These are phyloP conservation scores for Trichosphaerium sp. DNA, from an alignment of 78 protist species.

Conservation along the genomic window DNA sequence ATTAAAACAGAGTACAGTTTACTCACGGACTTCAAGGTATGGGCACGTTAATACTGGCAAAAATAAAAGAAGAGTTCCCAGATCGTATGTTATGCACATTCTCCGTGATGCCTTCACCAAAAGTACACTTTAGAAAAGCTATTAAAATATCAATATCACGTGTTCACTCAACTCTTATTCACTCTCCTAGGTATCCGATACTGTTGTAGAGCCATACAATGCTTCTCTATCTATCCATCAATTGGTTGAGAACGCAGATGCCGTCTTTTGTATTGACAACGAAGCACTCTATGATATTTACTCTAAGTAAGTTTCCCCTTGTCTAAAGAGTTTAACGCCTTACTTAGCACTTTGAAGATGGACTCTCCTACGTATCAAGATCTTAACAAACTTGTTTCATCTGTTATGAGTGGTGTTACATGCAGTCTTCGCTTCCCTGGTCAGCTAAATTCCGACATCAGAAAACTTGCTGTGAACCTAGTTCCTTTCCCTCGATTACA, in stretches of 20 bases:
- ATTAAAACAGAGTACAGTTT: too few relatives aligned
- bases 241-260: conserved; percentile 94
- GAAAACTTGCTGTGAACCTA: conserved; percentile 97
- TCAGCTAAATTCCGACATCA: conserved; percentile 91
- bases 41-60: conserved; percentile 77
- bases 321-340: too few relatives aligned
- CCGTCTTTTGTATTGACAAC: conserved; percentile 88
- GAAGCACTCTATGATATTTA: conserved; percentile 96
- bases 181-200: conserved; percentile 91
- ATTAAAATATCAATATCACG: too few relatives aligned
- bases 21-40: too few relatives aligned
- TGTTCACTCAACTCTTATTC: too few relatives aligned
- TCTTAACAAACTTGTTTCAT: conserved; percentile 81
- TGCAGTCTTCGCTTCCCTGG: conserved; percentile 95
- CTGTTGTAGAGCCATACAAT: conserved; percentile 98
- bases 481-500: conserved; percentile 99
- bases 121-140: too few relatives aligned
- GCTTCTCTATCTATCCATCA: conserved; percentile 94
- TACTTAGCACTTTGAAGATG: conserved; percentile 79
- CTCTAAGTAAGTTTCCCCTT: too few relatives aligned
- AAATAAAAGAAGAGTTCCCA: conserved; percentile 92
- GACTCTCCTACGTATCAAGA: conserved; percentile 86
- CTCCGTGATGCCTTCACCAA: conserved; percentile 96
- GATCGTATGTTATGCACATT: conserved; percentile 93
- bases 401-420: conserved; percentile 84